Base-by-base conservation (phyloP, 192 early-diverging fungal species). In the Dissophora ornata region DNA sequence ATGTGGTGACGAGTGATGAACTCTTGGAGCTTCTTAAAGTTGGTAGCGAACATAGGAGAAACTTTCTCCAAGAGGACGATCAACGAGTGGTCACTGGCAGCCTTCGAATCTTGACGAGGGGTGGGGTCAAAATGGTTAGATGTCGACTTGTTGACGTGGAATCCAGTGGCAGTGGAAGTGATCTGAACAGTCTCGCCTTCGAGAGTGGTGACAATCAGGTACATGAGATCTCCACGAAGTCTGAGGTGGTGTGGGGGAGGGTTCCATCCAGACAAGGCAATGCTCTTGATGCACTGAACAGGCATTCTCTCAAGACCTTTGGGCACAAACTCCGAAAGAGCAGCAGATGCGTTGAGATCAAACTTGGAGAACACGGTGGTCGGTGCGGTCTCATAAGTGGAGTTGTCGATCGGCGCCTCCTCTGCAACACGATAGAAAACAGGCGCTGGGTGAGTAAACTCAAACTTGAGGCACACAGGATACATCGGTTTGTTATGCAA, bases 241-340 rank as follows among this genome's bases (percentile, higher is more conserved):
- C 89, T 87, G 32, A 90, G 88, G 53, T 89, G 75, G 33, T 87
- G 86, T 8, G 95, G 90, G 15, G 94, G 92, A 24, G 96, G 96
- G 79, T 98, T 99, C 96, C 97, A 98, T 26, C 89, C 87, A 56
- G 96, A 97, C 24, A 96, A 67, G 16, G 87, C 73, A 56, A 99
- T 73, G 53, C 87, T 88, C 57, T 90, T 90, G 55, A 93, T 57
- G 53, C 91, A 92, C 67, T 89, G 80, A 8, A 90, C 89, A 26
- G 75, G 77, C 36, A 81, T 69, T 49, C 81, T 61, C 61, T 86
- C 79, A 54, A 88, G 82, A 28, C 78, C 82, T 32, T 79, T 61
- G 28, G 88, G 85, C 49, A 90, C 62, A 63, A 93, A 82, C 51
- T 86, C 65, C 44, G 85, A 69, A 34, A 92, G 68, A 59, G 80